Base-by-base conservation (phyloP, 2,329 filamentous ascomycete genomes). In the Colletotrichum higginsianum region DNA sequence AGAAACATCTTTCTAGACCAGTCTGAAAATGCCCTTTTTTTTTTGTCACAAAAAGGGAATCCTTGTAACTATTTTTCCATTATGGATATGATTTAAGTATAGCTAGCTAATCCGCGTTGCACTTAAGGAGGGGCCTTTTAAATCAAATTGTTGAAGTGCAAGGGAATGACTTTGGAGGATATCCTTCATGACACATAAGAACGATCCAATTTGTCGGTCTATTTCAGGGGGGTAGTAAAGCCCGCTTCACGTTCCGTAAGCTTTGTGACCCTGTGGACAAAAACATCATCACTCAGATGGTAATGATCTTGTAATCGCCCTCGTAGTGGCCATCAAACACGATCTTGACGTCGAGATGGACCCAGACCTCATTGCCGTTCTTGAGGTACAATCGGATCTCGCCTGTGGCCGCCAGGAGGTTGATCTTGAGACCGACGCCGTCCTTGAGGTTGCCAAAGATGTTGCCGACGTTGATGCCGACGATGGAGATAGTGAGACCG, bases 291-390 rank as follows among this genome's bases (percentile, higher is more conserved):
- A 11, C 52, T 57, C 47, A 66, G 55, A 66, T 35, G 15, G 53
- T 50, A 12, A 60, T 26, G 1, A 66, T 66, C 44, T 66, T 66
- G 44, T 66, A 66, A 40, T 66, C 63, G n/a, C 63, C 63, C 15
- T 66, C 11, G 18, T 42, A 66, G 26, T 7, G 4, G 16, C 63
- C 63, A n/a, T 66, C 55, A 26, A 62, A 71, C 16, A 42, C 30
- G 26, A 70, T 60, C 61, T 65, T 52, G 18, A 65, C 44, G 7
- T 65, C 67, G 3, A 70, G 18, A n/a, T 70, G 42, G 11, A 58
- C n/a, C 67, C 67, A 70, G 35, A 70, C 11, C 52, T 70, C 61
- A 21, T 70, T 65, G 26, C 67, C 67, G 42, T 70, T 70, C 53
- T 66, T 70, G 42, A 70, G 61, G n/a, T 70, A 70, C 35, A 60